phyloP scores from a whole-genome alignment of 225 moss, liverwort and hornwort species.

The Straminergon stramineum region DNA sequence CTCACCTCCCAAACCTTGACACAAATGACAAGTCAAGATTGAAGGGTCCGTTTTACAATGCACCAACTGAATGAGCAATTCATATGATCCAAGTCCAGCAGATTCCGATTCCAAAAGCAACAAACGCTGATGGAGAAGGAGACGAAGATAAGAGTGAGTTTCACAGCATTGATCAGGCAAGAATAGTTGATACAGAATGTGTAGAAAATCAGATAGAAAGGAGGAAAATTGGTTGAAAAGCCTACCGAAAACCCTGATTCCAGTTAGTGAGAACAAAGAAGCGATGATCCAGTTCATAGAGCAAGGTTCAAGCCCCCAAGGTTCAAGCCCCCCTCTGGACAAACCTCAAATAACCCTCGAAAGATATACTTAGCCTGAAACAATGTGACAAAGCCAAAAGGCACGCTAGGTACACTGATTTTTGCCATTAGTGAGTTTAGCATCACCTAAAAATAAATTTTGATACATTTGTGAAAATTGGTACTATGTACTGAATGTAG shows the following conservation, averaged over 20 bases:
- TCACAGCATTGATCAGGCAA: background rate
- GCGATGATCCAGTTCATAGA: background rate
- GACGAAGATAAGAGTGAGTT: background rate
- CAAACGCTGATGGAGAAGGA: background rate
- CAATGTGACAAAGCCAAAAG: background rate
- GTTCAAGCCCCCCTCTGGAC: background rate
- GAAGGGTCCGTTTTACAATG: background rate
- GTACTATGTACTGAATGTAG: no score
- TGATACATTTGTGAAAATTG: background rate
- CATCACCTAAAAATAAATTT: no score
- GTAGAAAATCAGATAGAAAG: background rate
- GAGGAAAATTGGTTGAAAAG: background rate
- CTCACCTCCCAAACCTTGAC: background rate
- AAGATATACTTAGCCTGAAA: no score
- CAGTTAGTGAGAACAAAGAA: background rate
- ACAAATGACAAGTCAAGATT: background rate
- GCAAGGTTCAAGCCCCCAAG: background rate
- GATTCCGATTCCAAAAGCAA: background rate
- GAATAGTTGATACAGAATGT: background rate
- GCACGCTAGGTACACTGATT: background rate
- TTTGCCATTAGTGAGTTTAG: no score
- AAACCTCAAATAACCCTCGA: background rate
- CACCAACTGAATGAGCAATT: background rate
- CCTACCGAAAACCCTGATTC: background rate
- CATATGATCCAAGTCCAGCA: background rate